Base-by-base conservation (phyloP, 2,329 filamentous ascomycete species). In the Keithomyces neogunnii region DNA sequence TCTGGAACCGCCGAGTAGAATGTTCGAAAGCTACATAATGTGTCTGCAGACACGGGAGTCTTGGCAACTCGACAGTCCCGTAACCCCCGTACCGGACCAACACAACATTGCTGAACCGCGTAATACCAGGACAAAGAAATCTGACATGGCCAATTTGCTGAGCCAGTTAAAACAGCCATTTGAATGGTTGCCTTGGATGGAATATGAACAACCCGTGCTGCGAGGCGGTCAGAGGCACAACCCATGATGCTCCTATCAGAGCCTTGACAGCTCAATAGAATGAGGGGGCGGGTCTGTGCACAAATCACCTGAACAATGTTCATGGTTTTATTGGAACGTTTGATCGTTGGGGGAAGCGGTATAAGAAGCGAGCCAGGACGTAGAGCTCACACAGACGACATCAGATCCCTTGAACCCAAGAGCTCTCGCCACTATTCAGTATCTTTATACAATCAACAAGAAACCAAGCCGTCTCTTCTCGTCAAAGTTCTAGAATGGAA, bases 121-220 rank as follows among this genome's bases (percentile, higher is more conserved):
- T 38, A n/a, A 51, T 46, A 36, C 47, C 49, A 31, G 9, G 3
- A 42, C 49, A 46, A 51, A 51, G 48, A 51, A 51, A 2, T 36
- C 49, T 28, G 49, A 43, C 40, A 51, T 51, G n/a, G 46, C 49
- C 29, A 51, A 51, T 43, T 51, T 19, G 10, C 42, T 51, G 28
- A 46, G 35, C 49, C 26, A 51, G 42, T 19, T 44, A 19, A 43
- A n/a, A 33, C 31, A 44, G 33, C 39, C 32, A 28, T 45, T 31
- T 46, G 8, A 33, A 51, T 46, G 11, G 42, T 44, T 29, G 49
- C 45, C 31, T 43, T 46, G 29, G 35, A 43, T 6, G 33, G 49
- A 38, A 51, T 46, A 32, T 45, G 11, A 6, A 35, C 33, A 35
- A 7, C 33, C 11, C 33, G 6, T 35, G 6, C 33, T 11, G 33